Percentiles rank a stretch among this genome's conserved stretches.
Evolutionary conservation across 305 asterid genomes (phyloP).

Genomic region (Fraxinus ornus): DNA sequence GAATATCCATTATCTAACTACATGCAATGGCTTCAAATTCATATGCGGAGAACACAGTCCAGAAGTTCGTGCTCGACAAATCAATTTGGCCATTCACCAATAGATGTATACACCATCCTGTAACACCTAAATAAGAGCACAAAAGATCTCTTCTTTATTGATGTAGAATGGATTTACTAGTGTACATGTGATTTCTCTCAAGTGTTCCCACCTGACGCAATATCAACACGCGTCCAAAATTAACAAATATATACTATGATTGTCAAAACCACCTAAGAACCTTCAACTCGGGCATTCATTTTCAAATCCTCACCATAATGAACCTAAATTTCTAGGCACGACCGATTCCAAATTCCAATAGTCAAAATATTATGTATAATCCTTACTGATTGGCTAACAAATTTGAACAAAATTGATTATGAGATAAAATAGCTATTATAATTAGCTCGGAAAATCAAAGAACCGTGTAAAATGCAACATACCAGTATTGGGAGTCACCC

Average conservation of each 20-base stretch:
- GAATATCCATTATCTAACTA: not conserved
- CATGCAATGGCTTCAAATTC: not conserved
- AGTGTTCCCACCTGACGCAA: not conserved
- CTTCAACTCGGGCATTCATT: not conserved
- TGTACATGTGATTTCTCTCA: not conserved
- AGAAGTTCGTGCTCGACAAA: not conserved
- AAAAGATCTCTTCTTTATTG: not conserved
- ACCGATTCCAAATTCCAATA: not conserved
- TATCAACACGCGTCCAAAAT: not conserved
- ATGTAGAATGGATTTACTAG: not conserved
- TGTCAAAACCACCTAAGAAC: not conserved
- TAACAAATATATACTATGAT: not conserved
- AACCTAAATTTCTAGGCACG: not conserved
- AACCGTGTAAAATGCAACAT: conserved; percentile 23
- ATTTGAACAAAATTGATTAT: not conserved
- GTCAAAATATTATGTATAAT: not conserved
- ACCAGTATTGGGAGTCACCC: conserved; percentile 92
- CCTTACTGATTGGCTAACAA: not conserved
- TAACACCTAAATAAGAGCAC: not conserved
- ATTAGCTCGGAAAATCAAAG: conserved; percentile 11
- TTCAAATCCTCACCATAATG: not conserved
- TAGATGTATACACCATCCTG: not conserved
- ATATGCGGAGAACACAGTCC: not conserved
- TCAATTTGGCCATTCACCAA: not conserved
- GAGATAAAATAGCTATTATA: not conserved